Evolutionary conservation across 2,329 filamentous ascomycete species (phyloP).

Genomic region (Cladosporium oxysporum): DNA sequence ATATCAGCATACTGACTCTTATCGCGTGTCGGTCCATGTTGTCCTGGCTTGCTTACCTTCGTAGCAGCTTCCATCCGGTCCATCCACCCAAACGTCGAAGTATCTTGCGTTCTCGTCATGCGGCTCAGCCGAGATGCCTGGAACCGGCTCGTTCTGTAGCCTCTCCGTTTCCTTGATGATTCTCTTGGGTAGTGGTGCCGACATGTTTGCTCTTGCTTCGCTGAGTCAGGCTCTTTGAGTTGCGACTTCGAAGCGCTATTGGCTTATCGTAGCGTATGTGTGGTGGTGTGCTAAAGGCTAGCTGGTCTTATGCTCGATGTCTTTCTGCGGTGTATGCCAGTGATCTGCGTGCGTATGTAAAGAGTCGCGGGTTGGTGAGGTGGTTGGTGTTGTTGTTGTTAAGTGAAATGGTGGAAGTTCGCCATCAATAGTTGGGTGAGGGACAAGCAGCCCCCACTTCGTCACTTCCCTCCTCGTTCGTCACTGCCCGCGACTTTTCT

Average conservation of each 20-base stretch:
- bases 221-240: slow-evolving; percentile 9
- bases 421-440: slow-evolving; percentile 2
- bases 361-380: neutral
- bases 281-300: neutral
- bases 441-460: slow-evolving; percentile 1
- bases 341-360: neutral
- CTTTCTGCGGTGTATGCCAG: neutral
- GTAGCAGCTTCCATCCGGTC: slow-evolving; percentile 88
- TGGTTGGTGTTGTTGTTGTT: neutral
- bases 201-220: slow-evolving; percentile 48
- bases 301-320: neutral
- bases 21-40: neutral
- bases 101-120: slow-evolving; percentile 98
- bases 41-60: slow-evolving; percentile 64
- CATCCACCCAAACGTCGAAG: slow-evolving; percentile 96
- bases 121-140: slow-evolving; percentile 91
- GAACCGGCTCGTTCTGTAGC: slow-evolving; percentile 93
- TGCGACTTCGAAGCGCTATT: neutral
- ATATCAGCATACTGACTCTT: slow-evolving; percentile 22
- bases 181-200: slow-evolving; percentile 75
- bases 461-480: neutral
- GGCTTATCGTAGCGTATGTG: neutral
- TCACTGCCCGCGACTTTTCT: slow-evolving; percentile 6
- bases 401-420: slow-evolving; percentile 5
- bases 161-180: slow-evolving; percentile 99